Conservation (phyloP, 2,329 filamentous ascomycete species). For the Hymenoscyphus fraxineus region DNA sequence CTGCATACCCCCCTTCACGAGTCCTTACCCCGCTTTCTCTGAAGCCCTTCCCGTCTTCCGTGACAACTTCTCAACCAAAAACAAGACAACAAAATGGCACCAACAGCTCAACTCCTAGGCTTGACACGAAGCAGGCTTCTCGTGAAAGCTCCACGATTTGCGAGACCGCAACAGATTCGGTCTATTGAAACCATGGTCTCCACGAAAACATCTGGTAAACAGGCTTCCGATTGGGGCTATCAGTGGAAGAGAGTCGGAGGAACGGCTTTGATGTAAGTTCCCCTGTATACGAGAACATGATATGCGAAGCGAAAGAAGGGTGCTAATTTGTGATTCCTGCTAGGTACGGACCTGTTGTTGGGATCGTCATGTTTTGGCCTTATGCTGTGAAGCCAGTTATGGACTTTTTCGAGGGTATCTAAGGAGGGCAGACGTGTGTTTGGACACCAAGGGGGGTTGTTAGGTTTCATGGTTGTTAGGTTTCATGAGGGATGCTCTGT, state of each 20-base stretch:
- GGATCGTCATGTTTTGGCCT: constrained; percentile 26
- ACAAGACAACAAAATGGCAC: constrained; percentile 2
- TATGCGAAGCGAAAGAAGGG: background rate
- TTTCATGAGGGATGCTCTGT: background rate
- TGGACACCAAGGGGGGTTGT: background rate
- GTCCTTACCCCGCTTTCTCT: constrained; percentile 4
- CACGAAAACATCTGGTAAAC: constrained; percentile 6
- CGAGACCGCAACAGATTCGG: background rate
- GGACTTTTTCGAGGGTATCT: constrained; percentile 4
- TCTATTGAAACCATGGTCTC: constrained; percentile 9
- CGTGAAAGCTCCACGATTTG: constrained; percentile 9
- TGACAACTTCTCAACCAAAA: background rate
- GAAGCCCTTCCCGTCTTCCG: background rate
- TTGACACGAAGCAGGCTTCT: constrained; percentile 18
- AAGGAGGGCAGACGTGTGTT: background rate
- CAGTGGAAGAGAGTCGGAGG: constrained; percentile 23
- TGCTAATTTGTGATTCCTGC: background rate
- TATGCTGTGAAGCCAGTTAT: constrained; percentile 21
- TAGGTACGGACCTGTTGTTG: constrained; percentile 25
- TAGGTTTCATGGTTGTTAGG: background rate
- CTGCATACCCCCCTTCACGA: background rate
- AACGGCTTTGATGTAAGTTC: constrained; percentile 25
- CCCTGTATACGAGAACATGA: background rate
- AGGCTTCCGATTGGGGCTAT: constrained; percentile 19
- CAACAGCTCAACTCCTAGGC: constrained; percentile 8